Percentiles rank a stretch among this genome's conserved stretches.
These are phyloP conservation scores for Apiotrichum akiyoshidainum DNA, from an alignment of 1,284 basidiomycete genomes.

Conservation along the genomic window DNA sequence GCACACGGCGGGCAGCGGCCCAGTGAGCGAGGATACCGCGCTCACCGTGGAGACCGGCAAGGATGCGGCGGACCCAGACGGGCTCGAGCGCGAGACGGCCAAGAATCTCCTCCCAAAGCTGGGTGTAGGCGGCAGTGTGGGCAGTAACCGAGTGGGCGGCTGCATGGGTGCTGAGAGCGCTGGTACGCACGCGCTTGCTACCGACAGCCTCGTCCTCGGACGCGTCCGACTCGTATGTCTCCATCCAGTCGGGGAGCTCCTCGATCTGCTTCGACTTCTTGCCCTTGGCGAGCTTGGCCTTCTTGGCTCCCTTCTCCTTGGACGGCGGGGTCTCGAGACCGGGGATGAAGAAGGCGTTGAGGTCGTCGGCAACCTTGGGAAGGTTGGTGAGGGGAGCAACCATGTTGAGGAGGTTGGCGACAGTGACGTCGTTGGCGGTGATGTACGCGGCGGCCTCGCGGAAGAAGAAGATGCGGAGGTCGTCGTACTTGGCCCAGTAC, in stretches of 20 bases:
- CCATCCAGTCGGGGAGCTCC: conserved; percentile 49
- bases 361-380: conserved; percentile 68
- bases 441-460: conserved; percentile 63
- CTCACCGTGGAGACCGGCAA: conserved; percentile 43
- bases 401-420: conserved; percentile 67
- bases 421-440: conserved; percentile 27
- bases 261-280: conserved; percentile 28
- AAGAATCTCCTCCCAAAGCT: conserved; percentile 39
- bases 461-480: conserved; percentile 90
- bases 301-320: conserved; percentile 40
- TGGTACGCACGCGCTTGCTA: conserved; percentile 32
- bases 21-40: conserved; percentile 46
- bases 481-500: conserved; percentile 56
- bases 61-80: conserved; percentile 38
- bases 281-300: conserved; percentile 51
- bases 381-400: conserved; percentile 77
- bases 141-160: conserved; percentile 34
- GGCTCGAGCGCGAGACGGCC: conserved; percentile 26
- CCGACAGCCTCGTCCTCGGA: conserved; percentile 46
- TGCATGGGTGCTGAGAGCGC: conserved; percentile 34
- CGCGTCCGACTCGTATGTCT: conserved; percentile 44
- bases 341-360: conserved; percentile 82
- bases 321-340: conserved; percentile 60
- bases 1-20: conserved; percentile 55
- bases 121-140: conserved; percentile 37